Conservation (phyloP, 2,329 filamentous ascomycete genomes). For the Aquanectria penicillioides region DNA sequence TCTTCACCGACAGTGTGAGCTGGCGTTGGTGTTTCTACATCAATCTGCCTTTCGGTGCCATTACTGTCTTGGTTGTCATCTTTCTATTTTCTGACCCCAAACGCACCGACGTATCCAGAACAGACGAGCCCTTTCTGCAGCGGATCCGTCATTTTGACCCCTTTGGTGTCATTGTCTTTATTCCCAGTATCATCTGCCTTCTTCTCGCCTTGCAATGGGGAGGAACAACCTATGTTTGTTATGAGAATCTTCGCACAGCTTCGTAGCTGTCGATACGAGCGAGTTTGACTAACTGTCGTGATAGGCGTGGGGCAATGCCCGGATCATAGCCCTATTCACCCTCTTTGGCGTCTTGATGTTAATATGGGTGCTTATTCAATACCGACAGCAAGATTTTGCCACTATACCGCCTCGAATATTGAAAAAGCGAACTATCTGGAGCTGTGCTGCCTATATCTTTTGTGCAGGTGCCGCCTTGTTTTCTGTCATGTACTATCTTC, state of each 20-base stretch:
- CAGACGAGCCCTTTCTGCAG: too few species aligned
- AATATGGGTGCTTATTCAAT: background rate
- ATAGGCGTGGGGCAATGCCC: background rate
- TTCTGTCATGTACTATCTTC: background rate
- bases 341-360: background rate
- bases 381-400: background rate
- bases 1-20: too few species aligned
- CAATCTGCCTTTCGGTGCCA: too few species aligned
- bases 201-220: slow-evolving; percentile 5
- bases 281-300: too few species aligned
- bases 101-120: too few species aligned
- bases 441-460: too few species aligned
- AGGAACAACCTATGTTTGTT: background rate
- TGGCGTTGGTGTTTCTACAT: too few species aligned
- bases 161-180: background rate
- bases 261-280: too few species aligned
- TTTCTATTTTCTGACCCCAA: too few species aligned
- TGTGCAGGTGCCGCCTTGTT: background rate
- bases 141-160: background rate
- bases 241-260: too few species aligned
- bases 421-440: background rate
- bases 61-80: too few species aligned
- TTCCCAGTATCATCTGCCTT: background rate
- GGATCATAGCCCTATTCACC: background rate
- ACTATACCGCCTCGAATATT: background rate